Conservation (phyloP, 805 yeast species). For the Soucietia sequanensis region DNA sequence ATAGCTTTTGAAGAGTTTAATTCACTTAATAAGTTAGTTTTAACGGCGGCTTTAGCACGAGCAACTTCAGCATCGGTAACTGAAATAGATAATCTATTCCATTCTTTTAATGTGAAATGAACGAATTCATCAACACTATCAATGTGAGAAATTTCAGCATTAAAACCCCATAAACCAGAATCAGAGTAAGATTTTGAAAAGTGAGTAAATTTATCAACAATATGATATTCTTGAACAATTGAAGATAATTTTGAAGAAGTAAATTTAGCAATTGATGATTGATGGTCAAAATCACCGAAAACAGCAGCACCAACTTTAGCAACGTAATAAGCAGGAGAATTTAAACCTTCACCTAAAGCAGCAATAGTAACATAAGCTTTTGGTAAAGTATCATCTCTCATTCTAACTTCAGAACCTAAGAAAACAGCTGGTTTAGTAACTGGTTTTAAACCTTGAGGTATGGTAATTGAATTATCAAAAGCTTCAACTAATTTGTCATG, state of each 20-base stretch:
- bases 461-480: constrained; percentile 49
- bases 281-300: constrained; percentile 53
- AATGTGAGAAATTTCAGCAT: constrained; percentile 61
- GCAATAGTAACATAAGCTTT: constrained; percentile 77
- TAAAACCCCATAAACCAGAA: constrained; percentile 83
- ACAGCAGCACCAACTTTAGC: constrained; percentile 72
- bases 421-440: constrained; percentile 55
- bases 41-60: constrained; percentile 71
- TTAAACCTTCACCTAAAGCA: constrained; percentile 65
- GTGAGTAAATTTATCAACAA: constrained; percentile 70
- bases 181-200: constrained; percentile 73
- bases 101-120: constrained; percentile 80
- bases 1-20: constrained; percentile 50
- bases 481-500: constrained; percentile 71
- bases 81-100: constrained; percentile 81
- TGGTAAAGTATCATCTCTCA: constrained; percentile 85
- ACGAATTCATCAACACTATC: constrained; percentile 67
- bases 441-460: constrained; percentile 53
- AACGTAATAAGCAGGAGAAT: constrained; percentile 63
- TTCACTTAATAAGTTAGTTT: constrained; percentile 56
- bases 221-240: constrained; percentile 66
- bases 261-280: constrained; percentile 48
- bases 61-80: constrained; percentile 75
- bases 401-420: constrained; percentile 83
- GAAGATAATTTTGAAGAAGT: constrained; percentile 69